Base-by-base conservation (phyloP, 2,329 filamentous ascomycete species). In the Blastomyces gilchristii region DNA sequence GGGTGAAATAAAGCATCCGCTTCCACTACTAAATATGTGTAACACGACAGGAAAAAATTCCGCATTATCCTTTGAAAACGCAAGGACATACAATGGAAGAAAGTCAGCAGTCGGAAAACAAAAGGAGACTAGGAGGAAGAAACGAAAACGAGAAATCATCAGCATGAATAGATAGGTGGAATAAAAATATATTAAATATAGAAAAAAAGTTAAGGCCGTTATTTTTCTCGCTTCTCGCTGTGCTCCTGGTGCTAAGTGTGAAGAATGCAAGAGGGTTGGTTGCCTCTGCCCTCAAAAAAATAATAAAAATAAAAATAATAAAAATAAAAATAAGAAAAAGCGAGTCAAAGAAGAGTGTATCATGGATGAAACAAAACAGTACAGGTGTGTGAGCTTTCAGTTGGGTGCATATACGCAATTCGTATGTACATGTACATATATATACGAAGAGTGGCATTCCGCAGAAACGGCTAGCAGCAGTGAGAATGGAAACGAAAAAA, bases 351-450 rank as follows among this genome's bases (percentile, higher is more conserved):
- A 14, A 25, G 41, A 16, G 14, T 22, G n/a, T 41, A 18, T n/a
- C 28, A 53, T 34, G n/a, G 18, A 31, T 54, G 14, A 16, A 49
- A 43, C 37, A 61, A 54, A 63, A 25, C 37, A 25, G 43, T 43
- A n/a, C 37, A 59, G 12, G 37, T 9, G 6, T 28, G n/a, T 28
- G 22, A 47, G 41, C 14, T 49, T 63, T 47, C n/a, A 60, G 43
- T 5, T 25, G 22, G 22, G 12, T 47, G 12, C 47, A 28, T 28
- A 28, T 22, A n/a, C 11, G 39, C 57, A 39, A 8, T 11, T 39
- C 37, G 18, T 22, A 41, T 61, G 25, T 41, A 61, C 53, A 53
- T 61, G 41, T 52, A 61, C 53, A 53, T 61, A 53, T 61, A 53
- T 52, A 61, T 61, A 53, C 43, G 52, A 52, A 61, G 34, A 39